Evolutionary conservation across 1,284 basidiomycete genomes (phyloP).

Genomic region (Hemileia vastatrix): DNA sequence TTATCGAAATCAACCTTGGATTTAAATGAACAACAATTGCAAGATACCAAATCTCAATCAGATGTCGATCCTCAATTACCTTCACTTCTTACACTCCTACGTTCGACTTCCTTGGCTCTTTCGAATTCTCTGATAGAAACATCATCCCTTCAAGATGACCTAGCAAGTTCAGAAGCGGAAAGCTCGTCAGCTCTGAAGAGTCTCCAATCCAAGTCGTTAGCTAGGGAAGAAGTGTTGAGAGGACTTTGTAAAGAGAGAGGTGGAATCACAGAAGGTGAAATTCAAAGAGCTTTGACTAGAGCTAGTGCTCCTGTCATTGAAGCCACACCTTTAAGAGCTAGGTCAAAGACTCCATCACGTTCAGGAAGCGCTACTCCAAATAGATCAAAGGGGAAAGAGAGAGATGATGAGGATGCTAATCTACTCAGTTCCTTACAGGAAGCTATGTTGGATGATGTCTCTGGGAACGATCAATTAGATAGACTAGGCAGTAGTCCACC

Average conservation of each 20-base stretch:
- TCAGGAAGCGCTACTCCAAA: neutral
- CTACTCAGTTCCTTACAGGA: conserved; percentile 35
- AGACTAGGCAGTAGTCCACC: conserved; percentile 13
- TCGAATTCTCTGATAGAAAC: too few relatives aligned
- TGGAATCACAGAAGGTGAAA: neutral
- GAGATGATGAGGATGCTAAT: conserved; percentile 1
- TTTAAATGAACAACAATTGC: too few relatives aligned
- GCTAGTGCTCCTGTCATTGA: neutral
- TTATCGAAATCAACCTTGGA: too few relatives aligned
- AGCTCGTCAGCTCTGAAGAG: neutral
- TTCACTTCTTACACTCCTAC: too few relatives aligned
- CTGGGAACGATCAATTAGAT: conserved; percentile 20
- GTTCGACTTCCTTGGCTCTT: too few relatives aligned
- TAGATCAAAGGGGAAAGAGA: conserved; percentile 6
- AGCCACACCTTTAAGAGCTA: neutral
- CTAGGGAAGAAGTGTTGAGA: neutral
- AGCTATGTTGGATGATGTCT: conserved; percentile 37
- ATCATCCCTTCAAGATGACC: too few relatives aligned
- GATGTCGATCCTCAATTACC: too few relatives aligned
- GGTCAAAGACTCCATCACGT: neutral
- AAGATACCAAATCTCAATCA: too few relatives aligned
- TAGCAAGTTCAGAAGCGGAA: neutral
- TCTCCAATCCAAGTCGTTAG: neutral
- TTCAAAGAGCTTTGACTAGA: neutral
- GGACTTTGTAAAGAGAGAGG: neutral